phyloP scores from a whole-genome alignment of 2,329 filamentous ascomycete genomes.

The Arthroderma uncinatum region DNA sequence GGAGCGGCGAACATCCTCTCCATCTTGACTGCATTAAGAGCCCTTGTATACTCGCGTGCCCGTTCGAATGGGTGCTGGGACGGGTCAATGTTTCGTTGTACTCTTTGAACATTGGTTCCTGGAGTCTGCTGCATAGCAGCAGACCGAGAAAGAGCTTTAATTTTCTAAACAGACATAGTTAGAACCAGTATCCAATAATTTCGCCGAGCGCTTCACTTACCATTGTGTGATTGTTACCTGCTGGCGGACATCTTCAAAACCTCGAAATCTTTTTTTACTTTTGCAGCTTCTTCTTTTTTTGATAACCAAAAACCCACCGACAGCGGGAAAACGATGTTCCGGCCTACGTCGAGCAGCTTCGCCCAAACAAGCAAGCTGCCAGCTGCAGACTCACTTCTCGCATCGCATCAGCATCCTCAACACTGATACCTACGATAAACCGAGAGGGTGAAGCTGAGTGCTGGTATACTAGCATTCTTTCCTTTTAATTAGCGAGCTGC shows the following conservation, averaged over 20 bases:
- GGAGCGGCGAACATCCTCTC: constrained; percentile 84
- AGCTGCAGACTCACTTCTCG: background rate
- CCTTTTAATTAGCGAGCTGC: background rate
- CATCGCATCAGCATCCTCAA: background rate
- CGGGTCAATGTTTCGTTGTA: constrained; percentile 56
- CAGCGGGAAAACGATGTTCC: background rate
- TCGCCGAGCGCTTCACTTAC: background rate
- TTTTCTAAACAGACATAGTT: constrained; percentile 36
- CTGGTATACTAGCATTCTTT: background rate
- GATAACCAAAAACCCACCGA: background rate
- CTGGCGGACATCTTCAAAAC: background rate
- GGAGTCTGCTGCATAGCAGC: constrained; percentile 39
- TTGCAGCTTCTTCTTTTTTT: background rate
- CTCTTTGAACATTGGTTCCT: constrained; percentile 35
- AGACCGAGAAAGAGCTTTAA: constrained; percentile 43
- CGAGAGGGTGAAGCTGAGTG: background rate
- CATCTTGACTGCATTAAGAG: constrained; percentile 76
- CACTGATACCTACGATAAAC: background rate
- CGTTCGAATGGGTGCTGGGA: constrained; percentile 83
- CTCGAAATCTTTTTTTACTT: background rate
- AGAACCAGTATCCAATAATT: background rate
- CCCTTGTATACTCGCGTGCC: constrained; percentile 71
- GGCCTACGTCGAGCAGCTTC: background rate
- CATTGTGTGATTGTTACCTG: background rate
- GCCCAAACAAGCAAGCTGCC: background rate